Base-by-base conservation (phyloP, 2,329 filamentous ascomycete species). In the Mycosphaerella sp. region DNA sequence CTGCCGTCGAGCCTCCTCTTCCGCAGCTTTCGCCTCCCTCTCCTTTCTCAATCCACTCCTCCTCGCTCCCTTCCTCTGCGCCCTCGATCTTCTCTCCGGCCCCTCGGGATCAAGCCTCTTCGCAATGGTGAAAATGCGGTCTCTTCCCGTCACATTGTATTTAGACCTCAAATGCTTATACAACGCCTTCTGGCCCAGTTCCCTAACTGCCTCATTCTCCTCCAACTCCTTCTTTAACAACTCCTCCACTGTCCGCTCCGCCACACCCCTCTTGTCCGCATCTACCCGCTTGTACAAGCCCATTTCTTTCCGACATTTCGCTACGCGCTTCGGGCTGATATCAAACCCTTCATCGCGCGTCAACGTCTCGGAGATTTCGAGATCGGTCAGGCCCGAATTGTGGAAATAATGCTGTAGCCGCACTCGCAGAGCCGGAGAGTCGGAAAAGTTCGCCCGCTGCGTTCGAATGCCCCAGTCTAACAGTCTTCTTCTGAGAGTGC, bases 221-320 rank as follows among this genome's bases (percentile, higher is more conserved):
- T 48, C 45, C 4, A 50, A 23, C 49, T 52, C 49, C 9, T 36
- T 46, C 31, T 40, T 31, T 38, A 55, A 34, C 43, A 55, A 34
- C 21, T 55, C 53, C 45, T 52, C 53, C 10, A 55, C 36, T 7
- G 39, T 36, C 29, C 3, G 11, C 23, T 55, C 48, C 12, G 44
- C 38, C 11, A 41, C 43, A 10, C 34, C 42, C 12, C 45, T 45
- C 48, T 51, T 38, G 9, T 52, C 44, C 14, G 39, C 36, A 17
- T 41, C 48, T 12, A 46, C 45, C 21, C 48, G 39, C 48, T 55
- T 55, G 48, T 52, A 55, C 31, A 55, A 36, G 9, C 48, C 53
- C 53, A 55, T 55, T n/a, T 55, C 44, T 39, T 55, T 55, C 43
- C 53, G 48, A 44, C 51, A 34, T 26, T 50, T 55, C 26, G 26